Conservation (phyloP, 441 rosid species). For the Erysimum cheiri region DNA sequence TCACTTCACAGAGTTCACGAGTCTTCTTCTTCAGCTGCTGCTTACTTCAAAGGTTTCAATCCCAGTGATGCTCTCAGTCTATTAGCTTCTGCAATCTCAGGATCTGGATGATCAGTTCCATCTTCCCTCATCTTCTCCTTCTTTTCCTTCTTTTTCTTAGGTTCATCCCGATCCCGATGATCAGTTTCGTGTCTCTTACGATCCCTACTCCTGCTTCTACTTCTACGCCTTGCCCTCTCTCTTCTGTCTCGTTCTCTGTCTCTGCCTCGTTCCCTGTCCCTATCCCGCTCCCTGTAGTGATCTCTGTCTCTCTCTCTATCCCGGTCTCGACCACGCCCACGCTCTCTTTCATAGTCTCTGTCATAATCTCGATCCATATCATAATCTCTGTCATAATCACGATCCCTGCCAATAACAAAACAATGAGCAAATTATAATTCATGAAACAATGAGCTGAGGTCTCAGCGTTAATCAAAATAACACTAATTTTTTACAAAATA, state of each 20-base stretch:
- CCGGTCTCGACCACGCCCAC: slow-evolving; percentile 55
- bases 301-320: slow-evolving; percentile 50
- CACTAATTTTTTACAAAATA: not conserved
- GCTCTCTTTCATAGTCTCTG: slow-evolving; percentile 57
- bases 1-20: not conserved
- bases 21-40: slow-evolving; percentile 18
- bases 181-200: slow-evolving; percentile 68
- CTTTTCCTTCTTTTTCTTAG: slow-evolving; percentile 69
- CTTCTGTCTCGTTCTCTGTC: slow-evolving; percentile 54
- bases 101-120: slow-evolving; percentile 72
- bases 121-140: slow-evolving; percentile 70
- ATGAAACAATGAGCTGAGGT: not conserved
- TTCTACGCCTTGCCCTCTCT: slow-evolving; percentile 74
- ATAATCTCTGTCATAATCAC: slow-evolving; percentile 62
- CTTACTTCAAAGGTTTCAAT: slow-evolving; percentile 66
- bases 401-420: slow-evolving; percentile 46
- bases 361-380: slow-evolving; percentile 73
- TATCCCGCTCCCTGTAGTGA: slow-evolving; percentile 48
- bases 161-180: slow-evolving; percentile 57
- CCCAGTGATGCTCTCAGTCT: slow-evolving; percentile 79
- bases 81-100: slow-evolving; percentile 92
- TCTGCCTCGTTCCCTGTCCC: slow-evolving; percentile 49
- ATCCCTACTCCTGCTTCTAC: slow-evolving; percentile 82
- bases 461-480: slow-evolving; percentile 16
- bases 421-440: slow-evolving; percentile 6